Percentiles rank a stretch among this genome's conserved stretches.
Evolutionary conservation across 768 basidiomycete species (phyloP).

Genomic region (Amanita exitialis): DNA sequence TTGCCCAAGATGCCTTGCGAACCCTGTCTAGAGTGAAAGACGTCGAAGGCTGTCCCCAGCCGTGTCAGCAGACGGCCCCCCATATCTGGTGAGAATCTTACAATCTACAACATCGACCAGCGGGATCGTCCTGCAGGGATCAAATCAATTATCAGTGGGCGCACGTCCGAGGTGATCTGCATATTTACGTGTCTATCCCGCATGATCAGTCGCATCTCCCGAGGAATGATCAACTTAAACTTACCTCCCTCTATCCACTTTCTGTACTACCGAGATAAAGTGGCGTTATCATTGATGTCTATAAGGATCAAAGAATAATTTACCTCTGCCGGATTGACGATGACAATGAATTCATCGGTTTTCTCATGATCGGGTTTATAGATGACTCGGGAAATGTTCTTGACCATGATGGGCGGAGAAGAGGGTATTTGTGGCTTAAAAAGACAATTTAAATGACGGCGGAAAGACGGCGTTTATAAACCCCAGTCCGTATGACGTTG

Average conservation of each 20-base stretch:
- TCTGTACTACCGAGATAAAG: conserved; percentile 39
- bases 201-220: conserved; percentile 10
- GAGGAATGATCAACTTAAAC: conserved; percentile 12
- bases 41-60: conserved; percentile 44
- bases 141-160: conserved; percentile 8
- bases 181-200: conserved; percentile 56
- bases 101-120: conserved; percentile 76
- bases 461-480: background rate
- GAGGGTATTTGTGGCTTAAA: background rate
- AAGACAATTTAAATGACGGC: background rate
- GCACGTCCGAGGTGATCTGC: background rate
- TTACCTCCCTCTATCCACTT: conserved; percentile 77
- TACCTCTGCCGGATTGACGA: conserved; percentile 62
- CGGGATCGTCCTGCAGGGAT: conserved; percentile 46
- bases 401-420: conserved; percentile 24
- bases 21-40: conserved; percentile 67
- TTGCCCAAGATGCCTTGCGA: conserved; percentile 65
- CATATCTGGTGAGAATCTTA: conserved; percentile 23
- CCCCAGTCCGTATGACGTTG: background rate
- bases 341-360: conserved; percentile 62
- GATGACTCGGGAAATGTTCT: conserved; percentile 55
- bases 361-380: conserved; percentile 71
- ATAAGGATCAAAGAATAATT: conserved; percentile 10
- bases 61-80: background rate
- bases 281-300: background rate